phyloP scores from a whole-genome alignment of 805 yeast genomes.

The Starmerella bombicola region DNA sequence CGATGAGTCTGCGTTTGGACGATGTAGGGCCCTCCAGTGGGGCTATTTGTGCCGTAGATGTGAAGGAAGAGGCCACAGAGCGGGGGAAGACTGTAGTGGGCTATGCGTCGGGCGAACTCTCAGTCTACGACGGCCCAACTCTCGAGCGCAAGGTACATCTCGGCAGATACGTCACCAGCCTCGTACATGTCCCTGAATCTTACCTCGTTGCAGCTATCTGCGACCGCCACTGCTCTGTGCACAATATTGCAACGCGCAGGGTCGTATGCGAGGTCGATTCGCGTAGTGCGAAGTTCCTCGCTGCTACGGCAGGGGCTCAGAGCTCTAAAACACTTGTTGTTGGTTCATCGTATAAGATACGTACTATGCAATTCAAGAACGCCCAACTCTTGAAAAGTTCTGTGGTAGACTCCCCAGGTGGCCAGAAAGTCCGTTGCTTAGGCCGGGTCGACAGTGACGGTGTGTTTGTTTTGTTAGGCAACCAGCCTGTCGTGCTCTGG shows the following conservation, averaged over 20 bases:
- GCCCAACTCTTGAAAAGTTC: not conserved
- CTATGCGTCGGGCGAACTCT: too few species aligned
- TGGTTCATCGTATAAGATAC: constrained; percentile 17
- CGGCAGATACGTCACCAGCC: constrained; percentile 1
- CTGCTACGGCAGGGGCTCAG: not conserved
- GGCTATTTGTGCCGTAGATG: too few species aligned
- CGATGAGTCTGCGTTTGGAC: not conserved
- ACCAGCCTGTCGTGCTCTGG: constrained; percentile 5
- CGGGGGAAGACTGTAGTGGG: too few species aligned
- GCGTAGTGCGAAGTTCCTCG: constrained; percentile 10
- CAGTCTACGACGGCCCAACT: too few species aligned
- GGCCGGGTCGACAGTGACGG: not conserved
- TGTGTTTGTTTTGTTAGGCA: constrained; percentile 6
- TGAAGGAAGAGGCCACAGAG: too few species aligned
- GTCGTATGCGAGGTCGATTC: constrained; percentile 3
- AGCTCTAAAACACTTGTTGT: constrained; percentile 6
- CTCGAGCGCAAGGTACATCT: constrained; percentile 15
- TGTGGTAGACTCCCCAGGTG: constrained; percentile 9
- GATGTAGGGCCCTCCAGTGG: too few species aligned
- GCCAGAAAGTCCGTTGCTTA: constrained; percentile 9
- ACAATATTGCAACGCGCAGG: constrained; percentile 15
- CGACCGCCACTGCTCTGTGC: constrained; percentile 12
- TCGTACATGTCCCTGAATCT: constrained; percentile 10
- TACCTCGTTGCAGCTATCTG: constrained; percentile 12
- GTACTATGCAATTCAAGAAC: constrained; percentile 4